phyloP scores from a whole-genome alignment of 1,284 basidiomycete species.

The Heterobasidion irregulare region DNA sequence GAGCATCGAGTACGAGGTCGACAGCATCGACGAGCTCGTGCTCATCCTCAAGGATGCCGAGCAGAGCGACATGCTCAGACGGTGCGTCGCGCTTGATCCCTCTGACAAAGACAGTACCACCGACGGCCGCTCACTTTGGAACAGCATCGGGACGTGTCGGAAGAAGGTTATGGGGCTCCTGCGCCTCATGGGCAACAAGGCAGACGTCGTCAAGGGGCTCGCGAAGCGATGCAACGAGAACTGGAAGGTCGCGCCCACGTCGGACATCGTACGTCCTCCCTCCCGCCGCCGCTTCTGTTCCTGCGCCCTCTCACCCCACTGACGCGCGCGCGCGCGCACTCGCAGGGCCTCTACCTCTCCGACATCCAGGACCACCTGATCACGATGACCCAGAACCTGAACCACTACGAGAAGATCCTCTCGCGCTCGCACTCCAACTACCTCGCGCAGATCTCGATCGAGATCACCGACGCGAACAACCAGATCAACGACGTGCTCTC shows the following conservation, averaged over 20 bases:
- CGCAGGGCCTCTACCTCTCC: slow-evolving; percentile 84
- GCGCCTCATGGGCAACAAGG: slow-evolving; percentile 97
- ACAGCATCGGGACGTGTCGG: slow-evolving; percentile 92
- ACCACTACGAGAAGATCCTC: slow-evolving; percentile 98
- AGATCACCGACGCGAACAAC: slow-evolving; percentile 99
- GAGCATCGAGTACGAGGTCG: slow-evolving; percentile 98
- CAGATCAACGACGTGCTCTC: slow-evolving; percentile 99
- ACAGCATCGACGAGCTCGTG: slow-evolving; percentile 97
- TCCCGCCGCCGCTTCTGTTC: background rate
- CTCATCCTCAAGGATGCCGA: slow-evolving; percentile 88
- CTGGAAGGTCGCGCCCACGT: slow-evolving; percentile 97
- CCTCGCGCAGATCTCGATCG: slow-evolving; percentile 95
- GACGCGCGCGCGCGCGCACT: too few species aligned
- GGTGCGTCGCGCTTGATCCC: slow-evolving; percentile 23
- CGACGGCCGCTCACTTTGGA: background rate
- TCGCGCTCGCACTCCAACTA: slow-evolving; percentile 99
- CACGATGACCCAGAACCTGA: slow-evolving; percentile 99
- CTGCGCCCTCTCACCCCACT: background rate
- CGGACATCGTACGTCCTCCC: slow-evolving; percentile 74
- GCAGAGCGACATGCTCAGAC: slow-evolving; percentile 72
- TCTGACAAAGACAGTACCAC: too few species aligned
- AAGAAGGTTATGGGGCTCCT: slow-evolving; percentile 99
- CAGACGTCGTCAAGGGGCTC: slow-evolving; percentile 97
- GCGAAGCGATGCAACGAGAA: slow-evolving; percentile 99
- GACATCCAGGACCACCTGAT: slow-evolving; percentile 98